A percentile compares a stretch with the other conserved stretches of the same genome.
Evolutionary conservation across 805 yeast genomes (phyloP).

Genomic region (Blastobotrys attinorum): DNA sequence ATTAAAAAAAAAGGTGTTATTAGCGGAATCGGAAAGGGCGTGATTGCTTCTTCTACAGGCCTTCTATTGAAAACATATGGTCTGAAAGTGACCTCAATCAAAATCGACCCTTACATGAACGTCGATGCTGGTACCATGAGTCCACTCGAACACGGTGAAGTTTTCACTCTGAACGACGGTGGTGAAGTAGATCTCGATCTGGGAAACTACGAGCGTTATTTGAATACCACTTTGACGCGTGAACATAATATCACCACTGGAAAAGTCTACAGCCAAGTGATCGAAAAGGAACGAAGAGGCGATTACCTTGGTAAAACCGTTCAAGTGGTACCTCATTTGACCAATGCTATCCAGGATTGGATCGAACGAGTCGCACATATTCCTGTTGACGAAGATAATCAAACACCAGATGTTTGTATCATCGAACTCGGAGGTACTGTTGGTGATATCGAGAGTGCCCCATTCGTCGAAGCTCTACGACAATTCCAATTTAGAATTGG

Average conservation of each 20-base stretch:
- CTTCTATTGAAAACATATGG: slow-evolving; percentile 89
- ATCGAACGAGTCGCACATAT: slow-evolving; percentile 83
- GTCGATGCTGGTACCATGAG: slow-evolving; percentile 99
- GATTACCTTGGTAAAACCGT: slow-evolving; percentile 99
- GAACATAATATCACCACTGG: slow-evolving; percentile 99
- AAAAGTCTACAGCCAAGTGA: slow-evolving; percentile 88
- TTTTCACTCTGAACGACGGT: slow-evolving; percentile 95
- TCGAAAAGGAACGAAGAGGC: slow-evolving; percentile 90
- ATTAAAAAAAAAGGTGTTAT: slow-evolving; percentile 57
- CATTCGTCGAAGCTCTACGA: slow-evolving; percentile 97
- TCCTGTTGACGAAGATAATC: slow-evolving; percentile 85
- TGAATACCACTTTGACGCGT: slow-evolving; percentile 83
- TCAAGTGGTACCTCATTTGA: slow-evolving; percentile 97
- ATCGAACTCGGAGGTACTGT: slow-evolving; percentile 98
- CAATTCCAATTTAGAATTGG: slow-evolving; percentile 99
- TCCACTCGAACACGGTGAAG: slow-evolving; percentile 98
- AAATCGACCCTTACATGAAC: slow-evolving; percentile 98
- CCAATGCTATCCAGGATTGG: slow-evolving; percentile 98
- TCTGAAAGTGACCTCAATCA: slow-evolving; percentile 90
- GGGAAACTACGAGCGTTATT: slow-evolving; percentile 96
- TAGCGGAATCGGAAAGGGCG: slow-evolving; percentile 99
- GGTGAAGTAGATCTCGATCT: slow-evolving; percentile 98
- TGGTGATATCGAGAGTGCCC: slow-evolving; percentile 98
- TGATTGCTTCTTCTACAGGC: slow-evolving; percentile 93
- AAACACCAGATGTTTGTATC: slow-evolving; percentile 92